A percentile compares a stretch with the other conserved stretches of the same genome.
phyloP scores from a whole-genome alignment of 2,329 filamentous ascomycete species.

The Verticillium isaacii region DNA sequence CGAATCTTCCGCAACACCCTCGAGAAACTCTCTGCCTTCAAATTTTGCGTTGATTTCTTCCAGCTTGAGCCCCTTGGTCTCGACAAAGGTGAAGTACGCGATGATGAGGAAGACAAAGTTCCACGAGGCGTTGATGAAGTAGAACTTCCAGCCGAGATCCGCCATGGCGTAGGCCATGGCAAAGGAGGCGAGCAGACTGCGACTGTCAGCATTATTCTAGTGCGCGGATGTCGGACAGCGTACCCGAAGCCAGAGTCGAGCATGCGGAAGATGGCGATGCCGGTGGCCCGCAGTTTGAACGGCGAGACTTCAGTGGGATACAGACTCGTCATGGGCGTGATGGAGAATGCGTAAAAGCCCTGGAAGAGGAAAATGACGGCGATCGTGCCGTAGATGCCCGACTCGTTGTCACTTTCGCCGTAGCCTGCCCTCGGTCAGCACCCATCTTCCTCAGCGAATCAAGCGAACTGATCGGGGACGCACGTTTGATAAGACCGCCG shows the following conservation, averaged over 20 bases:
- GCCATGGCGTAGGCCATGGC: slow-evolving; percentile 23
- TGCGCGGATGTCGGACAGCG: slow-evolving; percentile 1
- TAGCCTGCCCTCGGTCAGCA: slow-evolving; percentile 16
- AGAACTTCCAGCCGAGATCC: slow-evolving; percentile 22
- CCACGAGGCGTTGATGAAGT: slow-evolving; percentile 24
- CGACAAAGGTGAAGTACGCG: slow-evolving; percentile 20
- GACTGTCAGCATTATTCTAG: neutral
- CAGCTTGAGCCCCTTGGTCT: slow-evolving; percentile 22
- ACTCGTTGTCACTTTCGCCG: slow-evolving; percentile 27
- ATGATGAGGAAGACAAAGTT: slow-evolving; percentile 19
- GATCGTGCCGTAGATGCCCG: slow-evolving; percentile 34
- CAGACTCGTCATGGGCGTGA: slow-evolving; percentile 27
- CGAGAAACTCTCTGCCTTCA: slow-evolving; percentile 12
- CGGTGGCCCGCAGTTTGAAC: slow-evolving; percentile 24
- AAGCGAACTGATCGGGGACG: neutral
- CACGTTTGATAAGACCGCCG: slow-evolving; percentile 20
- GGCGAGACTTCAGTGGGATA: slow-evolving; percentile 27
- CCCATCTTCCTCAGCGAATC: neutral
- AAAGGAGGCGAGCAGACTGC: slow-evolving; percentile 19
- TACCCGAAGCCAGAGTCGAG: slow-evolving; percentile 22
- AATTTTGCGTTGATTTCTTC: slow-evolving; percentile 22
- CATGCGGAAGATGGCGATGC: slow-evolving; percentile 23
- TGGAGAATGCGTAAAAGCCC: slow-evolving; percentile 24
- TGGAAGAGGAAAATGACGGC: slow-evolving; percentile 28
- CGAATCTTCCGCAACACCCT: slow-evolving; percentile 1